These are phyloP conservation scores for Phanerochaete sordida DNA, from an alignment of 768 basidiomycete genomes.

Conservation along the genomic window DNA sequence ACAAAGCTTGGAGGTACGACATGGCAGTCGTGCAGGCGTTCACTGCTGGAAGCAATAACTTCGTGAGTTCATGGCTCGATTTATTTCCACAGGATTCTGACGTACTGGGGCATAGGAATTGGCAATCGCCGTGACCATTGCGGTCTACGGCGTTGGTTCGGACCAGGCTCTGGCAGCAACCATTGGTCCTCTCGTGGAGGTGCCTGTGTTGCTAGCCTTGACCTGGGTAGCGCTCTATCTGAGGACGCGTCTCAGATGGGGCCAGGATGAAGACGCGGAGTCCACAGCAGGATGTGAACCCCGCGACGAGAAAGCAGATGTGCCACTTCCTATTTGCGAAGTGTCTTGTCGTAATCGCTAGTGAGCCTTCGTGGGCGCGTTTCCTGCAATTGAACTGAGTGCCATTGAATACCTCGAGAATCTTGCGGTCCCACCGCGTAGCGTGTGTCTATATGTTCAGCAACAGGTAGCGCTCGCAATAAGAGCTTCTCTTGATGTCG, in stretches of 20 bases:
- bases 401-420: no score
- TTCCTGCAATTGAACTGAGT: no score
- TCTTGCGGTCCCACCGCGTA: no score
- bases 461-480: no score
- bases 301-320: neutral
- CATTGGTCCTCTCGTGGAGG: conserved; percentile 74
- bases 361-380: no score
- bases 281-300: neutral
- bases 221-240: conserved; percentile 56
- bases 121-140: conserved; percentile 79
- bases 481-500: no score
- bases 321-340: neutral
- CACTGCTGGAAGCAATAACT: conserved; percentile 78
- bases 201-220: conserved; percentile 69
- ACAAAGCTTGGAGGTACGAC: conserved; percentile 50
- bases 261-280: neutral
- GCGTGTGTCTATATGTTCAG: no score
- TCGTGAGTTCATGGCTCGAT: conserved; percentile 38
- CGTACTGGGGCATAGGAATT: conserved; percentile 49
- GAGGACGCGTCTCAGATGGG: neutral
- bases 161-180: conserved; percentile 82
- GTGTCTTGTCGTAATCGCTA: neutral
- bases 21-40: conserved; percentile 77
- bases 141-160: conserved; percentile 73
- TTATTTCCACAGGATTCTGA: no score